Base-by-base conservation (phyloP, 163 green algal species). In the Scenedesmus sp. region DNA sequence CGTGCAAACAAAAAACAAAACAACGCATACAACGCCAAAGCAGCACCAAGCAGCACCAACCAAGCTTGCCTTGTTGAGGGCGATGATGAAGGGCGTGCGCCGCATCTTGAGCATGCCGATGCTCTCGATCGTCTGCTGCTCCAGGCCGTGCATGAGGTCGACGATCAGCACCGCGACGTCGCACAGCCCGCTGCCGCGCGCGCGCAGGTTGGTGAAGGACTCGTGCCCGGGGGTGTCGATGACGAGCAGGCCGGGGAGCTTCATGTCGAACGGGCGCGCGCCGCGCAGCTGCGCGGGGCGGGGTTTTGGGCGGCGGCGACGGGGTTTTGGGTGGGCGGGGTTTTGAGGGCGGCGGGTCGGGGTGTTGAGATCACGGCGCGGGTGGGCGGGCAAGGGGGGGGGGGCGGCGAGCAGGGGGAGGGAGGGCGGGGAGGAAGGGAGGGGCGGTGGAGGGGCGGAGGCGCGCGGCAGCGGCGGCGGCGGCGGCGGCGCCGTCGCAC, bases 141-240 rank as follows among this genome's bases (percentile, higher is more conserved):
- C 94, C 75, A 98, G 83, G 50, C 94, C 92, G 78, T 96, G 92
- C 92, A 97, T 96, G 39, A 99, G 93, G 88, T 98, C 96, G 47
- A 99, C 93, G 11, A 99, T 96, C 36, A 99, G 91, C 45, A 99
- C 94, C 17, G 96, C 96, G 63, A 99, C 96, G 88, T 99, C 96
- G 86, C 96, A 99, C 63, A 99, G 91, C 33, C 93, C 92, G 69
- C 81, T 91, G 36, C 96, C 96, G 45, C 96, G 89, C 9, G 93
- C 93, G 18, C 96, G 90, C 81, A 99, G 89, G 87, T 99, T 99
- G 66, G 93, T 97, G 92, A 99, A 98, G 2, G 92, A 98, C 89
- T 98, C 95, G 89, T 98, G 95, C 7, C 95, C 94, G 60, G 96
- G 96, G 0, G 96, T 99, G 90, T 99, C 96, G 81, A 99, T 99